Base-by-base conservation (phyloP, 1,284 basidiomycete species). In the Bjerkandera adusta region DNA sequence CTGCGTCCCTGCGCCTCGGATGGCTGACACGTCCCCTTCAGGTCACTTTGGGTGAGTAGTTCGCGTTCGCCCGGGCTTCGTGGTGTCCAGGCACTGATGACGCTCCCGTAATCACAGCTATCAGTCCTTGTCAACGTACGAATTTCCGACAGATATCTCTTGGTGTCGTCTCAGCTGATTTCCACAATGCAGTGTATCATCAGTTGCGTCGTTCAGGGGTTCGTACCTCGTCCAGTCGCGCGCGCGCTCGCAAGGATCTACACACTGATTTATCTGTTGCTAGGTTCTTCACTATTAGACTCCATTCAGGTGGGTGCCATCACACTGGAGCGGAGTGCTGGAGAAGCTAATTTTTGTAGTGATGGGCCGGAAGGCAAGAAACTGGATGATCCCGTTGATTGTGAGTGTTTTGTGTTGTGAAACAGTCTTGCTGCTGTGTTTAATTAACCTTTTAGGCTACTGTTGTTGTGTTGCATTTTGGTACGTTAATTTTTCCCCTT, bases 131-230 rank as follows among this genome's bases (percentile, higher is more conserved):
- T 48, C 16, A 51, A 51, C 26, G 49, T 51, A 24, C 11, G 49
- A n/a, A n/a, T n/a, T n/a, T n/a, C n/a, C n/a, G n/a, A n/a, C n/a
- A n/a, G n/a, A n/a, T n/a, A n/a, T 24, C 22, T 30, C n/a, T 24
- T 30, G 22, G 8, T 32, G 5, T 8, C 21, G 22, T 13, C 18
- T 22, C 36, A 12, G 18, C 12, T 26, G 20, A 20, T 18, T 25
- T 10, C 38, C 10, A 4, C 11, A 11, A 16, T 27, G 1, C 21
- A 51, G 49, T 47, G 40, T 20, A 6, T 45, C 4, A 44, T 45
- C 43, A 40, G 45, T 26, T 51, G 49, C 29, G 24, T 48, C 11
- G 49, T 48, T 16, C 49, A 51, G 37, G 41, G 34, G 49, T 51
- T 10, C 15, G 49, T 47, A 8, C 21, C n/a, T 16, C 38, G 5